Evolutionary conservation across 352 stramenopile species (phyloP).

Genomic region (Bremia lactucae): DNA sequence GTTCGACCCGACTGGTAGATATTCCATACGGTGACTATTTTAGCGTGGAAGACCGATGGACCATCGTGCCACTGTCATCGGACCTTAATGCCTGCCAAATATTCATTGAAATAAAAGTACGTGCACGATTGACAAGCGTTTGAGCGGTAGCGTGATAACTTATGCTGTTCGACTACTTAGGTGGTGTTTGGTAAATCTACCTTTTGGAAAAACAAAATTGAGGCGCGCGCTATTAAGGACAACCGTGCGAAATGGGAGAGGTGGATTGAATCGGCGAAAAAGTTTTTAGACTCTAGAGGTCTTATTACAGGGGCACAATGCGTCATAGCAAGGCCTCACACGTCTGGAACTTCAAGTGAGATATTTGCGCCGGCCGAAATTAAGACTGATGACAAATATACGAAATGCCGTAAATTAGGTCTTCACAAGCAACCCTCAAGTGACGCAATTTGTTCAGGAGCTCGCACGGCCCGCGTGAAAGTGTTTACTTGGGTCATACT

Average conservation of each 20-base stretch:
- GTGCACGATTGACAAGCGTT: neutral
- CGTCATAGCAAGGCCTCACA: slow-evolving; percentile 6
- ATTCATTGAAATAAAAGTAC: slow-evolving; percentile 66
- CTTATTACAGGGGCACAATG: slow-evolving; percentile 4
- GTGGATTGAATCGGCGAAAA: slow-evolving; percentile 57
- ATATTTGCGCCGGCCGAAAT: neutral
- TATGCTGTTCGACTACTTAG: slow-evolving; percentile 7
- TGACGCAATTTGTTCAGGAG: slow-evolving; percentile 1
- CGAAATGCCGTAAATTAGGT: slow-evolving; percentile 8
- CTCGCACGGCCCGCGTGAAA: slow-evolving; percentile 20
- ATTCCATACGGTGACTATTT: slow-evolving; percentile 85
- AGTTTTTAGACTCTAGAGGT: slow-evolving; percentile 22
- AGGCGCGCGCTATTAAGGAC: slow-evolving; percentile 56
- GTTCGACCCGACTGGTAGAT: slow-evolving; percentile 66
- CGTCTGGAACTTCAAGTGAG: slow-evolving; percentile 19
- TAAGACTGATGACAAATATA: slow-evolving; percentile 9
- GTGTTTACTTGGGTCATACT: slow-evolving; percentile 67
- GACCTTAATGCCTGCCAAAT: slow-evolving; percentile 40
- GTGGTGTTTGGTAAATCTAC: slow-evolving; percentile 79
- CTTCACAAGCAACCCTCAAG: slow-evolving; percentile 13
- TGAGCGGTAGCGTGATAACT: neutral
- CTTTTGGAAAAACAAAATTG: slow-evolving; percentile 76
- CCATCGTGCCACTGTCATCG: slow-evolving; percentile 38
- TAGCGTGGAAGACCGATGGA: slow-evolving; percentile 77
- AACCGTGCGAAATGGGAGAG: slow-evolving; percentile 63